Conservation (phyloP, 352 stramenopile genomes). For the Pythium pectinolyticum region DNA sequence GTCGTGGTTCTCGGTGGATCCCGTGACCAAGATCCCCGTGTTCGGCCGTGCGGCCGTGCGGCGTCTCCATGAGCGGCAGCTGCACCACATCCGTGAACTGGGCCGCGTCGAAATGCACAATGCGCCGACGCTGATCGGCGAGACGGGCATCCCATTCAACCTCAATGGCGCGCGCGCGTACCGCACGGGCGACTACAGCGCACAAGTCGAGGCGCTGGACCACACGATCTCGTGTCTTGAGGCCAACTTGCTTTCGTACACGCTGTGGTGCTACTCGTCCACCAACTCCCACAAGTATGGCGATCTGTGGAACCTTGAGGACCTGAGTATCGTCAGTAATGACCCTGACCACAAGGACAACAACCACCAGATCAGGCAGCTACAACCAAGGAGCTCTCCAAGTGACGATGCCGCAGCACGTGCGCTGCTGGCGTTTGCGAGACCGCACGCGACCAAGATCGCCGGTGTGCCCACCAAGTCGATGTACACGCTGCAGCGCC, state of each 20-base stretch:
- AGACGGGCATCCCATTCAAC: conserved; percentile 77
- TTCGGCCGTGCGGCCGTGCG: conserved; percentile 65
- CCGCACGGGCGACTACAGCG: conserved; percentile 46
- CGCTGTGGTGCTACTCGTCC: conserved; percentile 89
- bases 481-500: conserved; percentile 46
- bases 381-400: neutral
- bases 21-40: conserved; percentile 55
- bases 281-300: conserved; percentile 76
- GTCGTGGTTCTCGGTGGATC: conserved; percentile 77
- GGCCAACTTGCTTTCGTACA: conserved; percentile 79
- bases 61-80: conserved; percentile 55
- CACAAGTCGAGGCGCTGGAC: conserved; percentile 64
- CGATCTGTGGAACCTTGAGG: conserved; percentile 87
- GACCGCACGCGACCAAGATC: conserved; percentile 69
- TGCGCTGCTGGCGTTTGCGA: conserved; percentile 59
- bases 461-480: conserved; percentile 61
- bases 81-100: conserved; percentile 56
- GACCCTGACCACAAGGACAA: too few species aligned
- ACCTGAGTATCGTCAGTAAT: conserved; percentile 82
- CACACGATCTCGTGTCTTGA: conserved; percentile 76
- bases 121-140: conserved; percentile 64
- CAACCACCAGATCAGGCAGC: conserved; percentile 18
- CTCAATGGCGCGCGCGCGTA: conserved; percentile 53
- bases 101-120: conserved; percentile 58
- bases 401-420: conserved; percentile 21